Conservation (phyloP, 148 eudicot genomes). For the Beta vulgaris region DNA sequence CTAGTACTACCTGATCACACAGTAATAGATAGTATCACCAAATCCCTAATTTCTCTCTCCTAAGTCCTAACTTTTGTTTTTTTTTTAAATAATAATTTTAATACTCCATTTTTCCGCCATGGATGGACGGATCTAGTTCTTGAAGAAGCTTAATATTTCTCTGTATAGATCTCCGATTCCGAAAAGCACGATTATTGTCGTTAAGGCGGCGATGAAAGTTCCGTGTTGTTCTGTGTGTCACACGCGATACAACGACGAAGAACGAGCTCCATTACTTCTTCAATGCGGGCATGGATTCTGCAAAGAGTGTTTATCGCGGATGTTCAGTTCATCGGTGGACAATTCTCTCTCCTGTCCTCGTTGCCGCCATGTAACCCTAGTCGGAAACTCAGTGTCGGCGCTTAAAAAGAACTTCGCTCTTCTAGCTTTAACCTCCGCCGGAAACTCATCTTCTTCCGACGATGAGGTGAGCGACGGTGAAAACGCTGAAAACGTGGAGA, state of each 20-base stretch:
- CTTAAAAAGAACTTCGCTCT: conserved; percentile 74
- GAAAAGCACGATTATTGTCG: not conserved
- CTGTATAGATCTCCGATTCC: conserved; percentile 21
- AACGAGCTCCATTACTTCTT: conserved; percentile 70
- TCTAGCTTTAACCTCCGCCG: conserved; percentile 37
- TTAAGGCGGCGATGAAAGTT: conserved; percentile 43
- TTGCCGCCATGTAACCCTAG: conserved; percentile 81
- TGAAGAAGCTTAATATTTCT: not conserved
- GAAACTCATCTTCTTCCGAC: conserved; percentile 22
- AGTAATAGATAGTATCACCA: conserved; percentile 19
- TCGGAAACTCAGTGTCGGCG: conserved; percentile 84
- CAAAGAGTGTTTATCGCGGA: conserved; percentile 66
- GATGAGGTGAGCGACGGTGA: conserved; percentile 37
- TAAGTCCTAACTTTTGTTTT: not conserved
- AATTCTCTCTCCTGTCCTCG: conserved; percentile 79
- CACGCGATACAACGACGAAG: conserved; percentile 72
- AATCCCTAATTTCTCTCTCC: conserved; percentile 29
- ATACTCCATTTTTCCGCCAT: conserved; percentile 6
- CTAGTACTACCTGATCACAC: conserved; percentile 21
- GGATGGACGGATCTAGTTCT: conserved; percentile 27
- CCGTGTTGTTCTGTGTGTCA: conserved; percentile 88
- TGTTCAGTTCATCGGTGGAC: conserved; percentile 64
- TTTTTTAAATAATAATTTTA: not conserved
- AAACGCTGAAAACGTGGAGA: conserved; percentile 27
- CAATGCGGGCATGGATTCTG: conserved; percentile 98